A percentile compares a stretch with the other conserved stretches of the same genome.
Conservation (phyloP, 1,284 basidiomycete genomes). For the Leccinum ponderosum region DNA sequence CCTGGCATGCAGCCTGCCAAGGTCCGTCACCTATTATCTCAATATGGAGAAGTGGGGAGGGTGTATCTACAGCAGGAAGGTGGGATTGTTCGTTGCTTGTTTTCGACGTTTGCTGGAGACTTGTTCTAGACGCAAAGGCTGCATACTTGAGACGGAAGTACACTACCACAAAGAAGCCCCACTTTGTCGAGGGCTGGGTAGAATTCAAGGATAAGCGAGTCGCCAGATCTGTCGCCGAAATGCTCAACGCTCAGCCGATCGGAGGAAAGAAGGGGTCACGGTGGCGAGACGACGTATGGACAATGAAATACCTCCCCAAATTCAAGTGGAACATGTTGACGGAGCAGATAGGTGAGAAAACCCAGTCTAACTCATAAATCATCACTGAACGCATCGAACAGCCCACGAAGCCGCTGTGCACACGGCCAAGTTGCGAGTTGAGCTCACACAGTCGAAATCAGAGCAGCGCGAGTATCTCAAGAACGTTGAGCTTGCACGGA, state of each 20-base stretch:
- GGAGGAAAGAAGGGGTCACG: conserved; percentile 91
- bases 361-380: not conserved
- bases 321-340: conserved; percentile 99
- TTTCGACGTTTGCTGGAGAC: conserved; percentile 11
- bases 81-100: conserved; percentile 37
- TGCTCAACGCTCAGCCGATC: conserved; percentile 96
- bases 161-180: conserved; percentile 78
- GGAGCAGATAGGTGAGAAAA: conserved; percentile 90
- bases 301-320: conserved; percentile 97
- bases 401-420: conserved; percentile 94
- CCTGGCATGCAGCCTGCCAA: conserved; percentile 99
- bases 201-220: conserved; percentile 95
- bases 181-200: conserved; percentile 97
- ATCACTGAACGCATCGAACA: conserved; percentile 34
- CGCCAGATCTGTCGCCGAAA: conserved; percentile 87
- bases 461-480: conserved; percentile 94
- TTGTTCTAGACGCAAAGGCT: conserved; percentile 66
- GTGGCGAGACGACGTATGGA: conserved; percentile 98
- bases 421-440: conserved; percentile 84
- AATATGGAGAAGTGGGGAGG: conserved; percentile 80
- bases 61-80: conserved; percentile 91
- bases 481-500: conserved; percentile 94
- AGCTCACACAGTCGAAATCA: conserved; percentile 83
- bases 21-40: conserved; percentile 89
- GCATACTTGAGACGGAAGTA: conserved; percentile 78